A percentile compares a stretch with the other conserved stretches of the same genome.
phyloP scores from a whole-genome alignment of 495 filamentous ascomycete genomes.

The Aspergillus baeticus region DNA sequence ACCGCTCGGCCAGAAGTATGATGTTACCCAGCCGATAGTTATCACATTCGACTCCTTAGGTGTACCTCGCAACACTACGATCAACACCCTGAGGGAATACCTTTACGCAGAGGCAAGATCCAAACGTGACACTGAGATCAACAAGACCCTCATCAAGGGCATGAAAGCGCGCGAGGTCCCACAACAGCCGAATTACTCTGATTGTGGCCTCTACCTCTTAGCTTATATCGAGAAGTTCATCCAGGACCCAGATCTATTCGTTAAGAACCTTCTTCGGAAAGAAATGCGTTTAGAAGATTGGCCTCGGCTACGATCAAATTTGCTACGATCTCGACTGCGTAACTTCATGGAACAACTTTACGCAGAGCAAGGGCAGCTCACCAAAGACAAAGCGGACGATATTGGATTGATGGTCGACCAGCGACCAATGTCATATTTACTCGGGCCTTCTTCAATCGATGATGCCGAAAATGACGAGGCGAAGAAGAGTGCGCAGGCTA shows the following conservation, averaged over 20 bases:
- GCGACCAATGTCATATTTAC: conserved; percentile 35
- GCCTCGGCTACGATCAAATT: conserved; percentile 50
- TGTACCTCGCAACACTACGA: conserved; percentile 55
- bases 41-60: conserved; percentile 89
- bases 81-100: conserved; percentile 71
- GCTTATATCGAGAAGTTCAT: conserved; percentile 82
- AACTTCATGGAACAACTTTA: conserved; percentile 50
- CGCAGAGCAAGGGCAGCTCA: conserved; percentile 41
- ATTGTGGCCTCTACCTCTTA: conserved; percentile 86
- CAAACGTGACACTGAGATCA: conserved; percentile 63
- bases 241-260: conserved; percentile 62
- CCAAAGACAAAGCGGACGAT: conserved; percentile 9
- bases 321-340: conserved; percentile 53
- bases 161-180: conserved; percentile 72
- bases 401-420: conserved; percentile 29
- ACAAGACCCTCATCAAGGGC: conserved; percentile 51
- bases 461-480: neutral
- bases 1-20: conserved; percentile 20
- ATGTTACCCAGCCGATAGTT: conserved; percentile 58
- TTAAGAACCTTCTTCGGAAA: conserved; percentile 49
- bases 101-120: conserved; percentile 66
- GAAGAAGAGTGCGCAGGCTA: neutral
- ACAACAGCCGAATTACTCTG: conserved; percentile 76
- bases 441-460: conserved; percentile 18
- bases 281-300: conserved; percentile 52